Percentiles rank a stretch among this genome's conserved stretches.
Evolutionary conservation across 2,329 filamentous ascomycete genomes (phyloP).

Genomic region (Claviceps spartinae): DNA sequence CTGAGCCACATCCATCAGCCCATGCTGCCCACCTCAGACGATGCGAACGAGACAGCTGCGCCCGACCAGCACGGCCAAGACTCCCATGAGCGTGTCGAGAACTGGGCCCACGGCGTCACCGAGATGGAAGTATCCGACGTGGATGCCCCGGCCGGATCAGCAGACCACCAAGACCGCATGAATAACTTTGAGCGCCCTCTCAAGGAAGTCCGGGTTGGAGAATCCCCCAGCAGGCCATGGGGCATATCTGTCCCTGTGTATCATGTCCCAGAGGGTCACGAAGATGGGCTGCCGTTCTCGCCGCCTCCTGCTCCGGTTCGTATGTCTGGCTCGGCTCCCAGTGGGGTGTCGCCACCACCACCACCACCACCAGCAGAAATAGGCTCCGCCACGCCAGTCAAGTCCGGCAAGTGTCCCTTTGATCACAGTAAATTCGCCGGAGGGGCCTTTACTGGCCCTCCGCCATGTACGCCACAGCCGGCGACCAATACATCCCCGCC

Average conservation of each 20-base stretch:
- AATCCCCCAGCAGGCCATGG: conserved; percentile 88
- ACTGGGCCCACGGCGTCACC: conserved; percentile 71
- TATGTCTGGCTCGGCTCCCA: conserved; percentile 27
- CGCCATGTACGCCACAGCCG: conserved; percentile 6
- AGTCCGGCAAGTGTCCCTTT: conserved; percentile 43
- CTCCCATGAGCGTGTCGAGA: conserved; percentile 62
- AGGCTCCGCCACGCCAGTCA: no score
- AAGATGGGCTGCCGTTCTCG: conserved; percentile 32
- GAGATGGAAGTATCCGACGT: conserved; percentile 28
- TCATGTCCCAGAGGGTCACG: conserved; percentile 22
- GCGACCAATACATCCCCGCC: conserved; percentile 7
- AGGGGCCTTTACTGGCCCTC: conserved; percentile 19
- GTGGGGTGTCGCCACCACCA: conserved; percentile 3
- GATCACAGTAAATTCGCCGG: conserved; percentile 31
- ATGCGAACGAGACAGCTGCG: conserved; percentile 26
- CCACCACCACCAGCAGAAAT: conserved; percentile 1
- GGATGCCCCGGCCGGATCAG: conserved; percentile 23
- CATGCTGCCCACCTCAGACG: conserved; percentile 54
- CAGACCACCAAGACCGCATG: conserved; percentile 40
- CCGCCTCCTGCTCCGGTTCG: conserved; percentile 45
- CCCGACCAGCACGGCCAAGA: conserved; percentile 36
- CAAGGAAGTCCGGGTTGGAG: conserved; percentile 82
- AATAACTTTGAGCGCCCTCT: conserved; percentile 72
- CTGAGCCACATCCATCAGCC: conserved; percentile 78
- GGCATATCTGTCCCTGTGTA: conserved; percentile 68